Base-by-base conservation (phyloP, 495 filamentous ascomycete genomes). In the Physcia stellaris region DNA sequence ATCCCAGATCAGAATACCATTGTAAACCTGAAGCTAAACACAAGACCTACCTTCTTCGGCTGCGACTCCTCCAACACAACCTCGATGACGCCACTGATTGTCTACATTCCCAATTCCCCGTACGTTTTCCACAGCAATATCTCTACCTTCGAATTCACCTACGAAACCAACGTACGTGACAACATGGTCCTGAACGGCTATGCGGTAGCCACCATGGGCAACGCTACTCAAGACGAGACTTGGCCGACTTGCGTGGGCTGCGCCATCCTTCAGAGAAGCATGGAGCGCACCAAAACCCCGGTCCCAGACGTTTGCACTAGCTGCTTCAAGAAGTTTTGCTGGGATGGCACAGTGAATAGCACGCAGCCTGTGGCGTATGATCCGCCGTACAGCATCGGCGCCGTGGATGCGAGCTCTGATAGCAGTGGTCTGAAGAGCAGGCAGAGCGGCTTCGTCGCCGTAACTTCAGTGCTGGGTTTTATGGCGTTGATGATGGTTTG, bases 41-140 rank as follows among this genome's bases (percentile, higher is more conserved):
- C 61, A 38, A 74, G 71, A 3, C 90, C 88, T 0, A 84, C 86
- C 6, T 94, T 96, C 66, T 96, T 96, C 60, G 88, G 88, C 42
- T 96, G 88, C 64, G 61, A 87, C 60, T 65, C 63, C 29, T 57
- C 62, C 40, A 92, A 93, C 58, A 66, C 76, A 34, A 71, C 76
- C 4, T 20, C 42, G 2, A 45, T 46, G 3, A 56, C 56, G 24
- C 88, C 88, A 0, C 49, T 95, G 23, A 57, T 96, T 43, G 82
- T 96, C 42, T 96, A 95, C 58, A 48, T 96, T n/a, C 82, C 88
- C 36, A 94, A 94, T 56, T 60, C 70, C 11, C 88, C 88, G 0
- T 94, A 90, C 60, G 73, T 69, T 26, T 68, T 65, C 45, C 48
- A 66, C 30, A 79, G 71, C 48, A 95, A 95, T 60, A 59, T 77